Evolutionary conservation across 805 yeast species (phyloP).

Genomic region (Lipomyces japonicus): DNA sequence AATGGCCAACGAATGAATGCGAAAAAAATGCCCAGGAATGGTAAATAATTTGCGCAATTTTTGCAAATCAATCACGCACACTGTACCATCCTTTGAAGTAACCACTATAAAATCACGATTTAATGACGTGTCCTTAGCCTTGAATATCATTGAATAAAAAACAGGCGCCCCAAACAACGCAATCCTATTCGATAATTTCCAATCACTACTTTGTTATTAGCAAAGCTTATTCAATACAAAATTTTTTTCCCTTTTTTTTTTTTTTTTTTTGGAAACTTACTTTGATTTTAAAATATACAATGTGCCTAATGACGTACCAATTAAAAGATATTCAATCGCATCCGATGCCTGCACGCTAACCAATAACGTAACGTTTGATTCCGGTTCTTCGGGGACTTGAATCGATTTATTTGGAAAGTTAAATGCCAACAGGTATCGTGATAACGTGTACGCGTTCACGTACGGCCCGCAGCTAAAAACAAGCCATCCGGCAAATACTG

Average conservation of each 20-base stretch:
- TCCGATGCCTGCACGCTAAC: slow-evolving; percentile 1
- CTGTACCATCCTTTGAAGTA: slow-evolving; percentile 25
- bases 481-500: slow-evolving; percentile 18
- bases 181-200: slow-evolving; percentile 18
- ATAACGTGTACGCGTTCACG: slow-evolving; percentile 20
- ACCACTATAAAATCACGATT: slow-evolving; percentile 17
- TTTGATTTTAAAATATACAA: slow-evolving; percentile 16
- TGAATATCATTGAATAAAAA: slow-evolving; percentile 12
- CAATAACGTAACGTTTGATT: slow-evolving; percentile 13
- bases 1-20: slow-evolving; percentile 13
- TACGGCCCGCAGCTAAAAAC: slow-evolving; percentile 20
- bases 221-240: neutral
- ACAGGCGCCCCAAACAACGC: slow-evolving; percentile 26
- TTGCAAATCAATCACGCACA: slow-evolving; percentile 14
- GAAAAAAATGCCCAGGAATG: slow-evolving; percentile 26
- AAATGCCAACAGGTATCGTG: slow-evolving; percentile 21
- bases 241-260: neutral
- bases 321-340: slow-evolving; percentile 12
- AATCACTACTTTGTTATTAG: neutral
- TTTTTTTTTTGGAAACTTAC: no score
- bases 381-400: slow-evolving; percentile 13
- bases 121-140: neutral
- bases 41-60: slow-evolving; percentile 16
- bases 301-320: slow-evolving; percentile 20
- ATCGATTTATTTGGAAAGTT: slow-evolving; percentile 21